Evolutionary conservation across 2,329 filamentous ascomycete species (phyloP), one percentile per base, ranked within the genome.

Genomic region (Hansfordia pulvinata): DNA sequence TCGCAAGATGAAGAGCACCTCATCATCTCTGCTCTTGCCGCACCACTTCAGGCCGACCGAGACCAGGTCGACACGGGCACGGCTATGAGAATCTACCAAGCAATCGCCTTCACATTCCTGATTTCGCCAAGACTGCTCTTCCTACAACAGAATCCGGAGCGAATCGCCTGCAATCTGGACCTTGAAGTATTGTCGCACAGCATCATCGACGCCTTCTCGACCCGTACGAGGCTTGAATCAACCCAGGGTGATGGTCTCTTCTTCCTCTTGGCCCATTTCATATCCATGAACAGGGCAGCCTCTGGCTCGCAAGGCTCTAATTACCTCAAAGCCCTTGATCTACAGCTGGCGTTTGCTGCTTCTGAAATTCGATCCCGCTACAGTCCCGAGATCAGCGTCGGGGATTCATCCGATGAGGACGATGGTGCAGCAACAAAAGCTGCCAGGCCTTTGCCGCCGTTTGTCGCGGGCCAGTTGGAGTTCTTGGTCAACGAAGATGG

Each of bases 401-500:
- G 50, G 14, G 26, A 29, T 6, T 14, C 31, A 8, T 25, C 48
- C 69, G n/a, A 54, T 70, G 17, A 69, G 3, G 37, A 40, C n/a
- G n/a, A n/a, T n/a, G n/a, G n/a, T n/a, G n/a, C n/a, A n/a, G n/a
- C n/a, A n/a, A n/a, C n/a, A n/a, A n/a, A n/a, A n/a, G n/a, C n/a
- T n/a, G n/a, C n/a, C n/a, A n/a, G n/a, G n/a, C 43, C 46, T 7
- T 40, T 73, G 10, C 52, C 64, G 35, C 40, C 58, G 0, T 79
- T 84, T 42, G 52, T 92, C 9, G 64, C 65, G 24, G 58, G 64
- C 1, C 71, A 84, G 38, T 56, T 93, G 3, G 51, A 67, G 10
- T 79, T 76, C 8, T 56, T 93, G 6, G 71, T 92, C 17, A 76
- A 85, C 34, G 71, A 82, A 46, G 65, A 75, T 22, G 81, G 78